A percentile compares a stretch with the other conserved stretches of the same genome.
phyloP scores from a whole-genome alignment of 805 yeast species.

The Starmerella cellae region DNA sequence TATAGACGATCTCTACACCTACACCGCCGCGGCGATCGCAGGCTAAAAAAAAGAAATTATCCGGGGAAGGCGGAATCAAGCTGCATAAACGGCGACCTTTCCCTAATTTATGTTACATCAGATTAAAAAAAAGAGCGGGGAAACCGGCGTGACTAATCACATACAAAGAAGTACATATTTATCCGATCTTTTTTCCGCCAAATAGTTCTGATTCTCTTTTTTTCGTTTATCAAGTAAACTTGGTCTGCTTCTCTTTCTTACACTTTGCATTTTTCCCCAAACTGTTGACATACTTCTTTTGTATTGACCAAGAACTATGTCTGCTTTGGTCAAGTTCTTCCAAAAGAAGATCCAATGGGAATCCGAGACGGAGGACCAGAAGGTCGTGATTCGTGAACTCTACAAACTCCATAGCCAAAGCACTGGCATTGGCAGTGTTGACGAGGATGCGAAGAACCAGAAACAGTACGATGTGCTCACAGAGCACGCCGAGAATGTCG shows the following conservation, averaged over 20 bases:
- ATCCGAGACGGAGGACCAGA: constrained; percentile 11
- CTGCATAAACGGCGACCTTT: too few relatives aligned
- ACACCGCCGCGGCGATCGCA: too few relatives aligned
- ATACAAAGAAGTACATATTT: not conserved
- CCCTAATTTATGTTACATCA: too few relatives aligned
- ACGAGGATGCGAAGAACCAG: constrained; percentile 7
- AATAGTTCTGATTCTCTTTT: too few relatives aligned
- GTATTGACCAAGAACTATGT: too few relatives aligned
- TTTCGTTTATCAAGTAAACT: too few relatives aligned
- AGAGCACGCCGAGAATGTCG: constrained; percentile 6
- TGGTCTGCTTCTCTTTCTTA: too few relatives aligned
- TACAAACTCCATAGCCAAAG: constrained; percentile 3
- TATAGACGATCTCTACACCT: too few relatives aligned
- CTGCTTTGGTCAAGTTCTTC: constrained; percentile 26
- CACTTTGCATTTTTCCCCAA: too few relatives aligned
- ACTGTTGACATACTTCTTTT: too few relatives aligned
- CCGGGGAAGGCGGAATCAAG: too few relatives aligned
- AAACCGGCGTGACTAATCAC: not conserved
- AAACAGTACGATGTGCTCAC: constrained; percentile 4
- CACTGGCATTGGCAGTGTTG: constrained; percentile 10
- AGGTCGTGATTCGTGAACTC: constrained; percentile 8
- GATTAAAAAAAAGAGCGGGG: not conserved
- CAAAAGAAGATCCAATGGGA: constrained; percentile 6
- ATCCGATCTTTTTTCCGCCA: not conserved
- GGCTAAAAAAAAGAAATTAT: too few relatives aligned